Conservation (phyloP, 768 basidiomycete species). For the Cyathus striatus region DNA sequence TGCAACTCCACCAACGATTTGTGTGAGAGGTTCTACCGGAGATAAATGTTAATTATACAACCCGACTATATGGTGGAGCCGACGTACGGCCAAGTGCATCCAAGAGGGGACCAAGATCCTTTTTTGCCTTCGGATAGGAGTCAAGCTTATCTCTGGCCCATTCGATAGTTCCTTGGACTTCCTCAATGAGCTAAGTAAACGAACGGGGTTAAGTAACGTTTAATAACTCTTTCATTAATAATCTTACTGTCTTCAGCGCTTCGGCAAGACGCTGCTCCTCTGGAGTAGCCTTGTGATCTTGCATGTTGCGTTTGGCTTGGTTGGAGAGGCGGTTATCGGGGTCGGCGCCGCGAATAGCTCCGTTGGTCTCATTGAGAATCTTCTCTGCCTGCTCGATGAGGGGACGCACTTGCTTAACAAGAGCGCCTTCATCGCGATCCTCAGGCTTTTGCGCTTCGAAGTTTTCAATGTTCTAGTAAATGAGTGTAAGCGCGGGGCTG, state of each 20-base stretch:
- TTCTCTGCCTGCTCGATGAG: slow-evolving; percentile 31
- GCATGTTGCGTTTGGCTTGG: slow-evolving; percentile 25
- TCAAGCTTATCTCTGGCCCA: slow-evolving; percentile 32
- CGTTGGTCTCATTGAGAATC: slow-evolving; percentile 31
- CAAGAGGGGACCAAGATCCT: slow-evolving; percentile 29
- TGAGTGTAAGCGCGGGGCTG: too few relatives aligned
- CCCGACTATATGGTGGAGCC: neutral
- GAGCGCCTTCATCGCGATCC: slow-evolving; percentile 26
- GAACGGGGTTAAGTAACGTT: neutral
- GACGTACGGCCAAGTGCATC: slow-evolving; percentile 29
- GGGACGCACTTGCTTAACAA: slow-evolving; percentile 29
- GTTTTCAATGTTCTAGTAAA: slow-evolving; percentile 27
- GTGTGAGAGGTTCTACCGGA: slow-evolving; percentile 25
- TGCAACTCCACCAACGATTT: slow-evolving; percentile 32
- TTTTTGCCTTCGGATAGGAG: slow-evolving; percentile 31
- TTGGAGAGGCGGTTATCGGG: slow-evolving; percentile 28
- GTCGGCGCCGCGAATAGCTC: slow-evolving; percentile 28
- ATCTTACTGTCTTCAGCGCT: slow-evolving; percentile 26
- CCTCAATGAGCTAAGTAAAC: slow-evolving; percentile 29
- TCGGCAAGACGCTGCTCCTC: slow-evolving; percentile 34
- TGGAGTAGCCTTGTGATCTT: slow-evolving; percentile 29
- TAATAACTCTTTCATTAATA: neutral
- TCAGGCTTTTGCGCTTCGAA: slow-evolving; percentile 27
- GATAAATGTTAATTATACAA: neutral
- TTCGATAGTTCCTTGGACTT: slow-evolving; percentile 31